Evolutionary conservation across 345 rosid genomes (phyloP).

Genomic region (Syzygium aqueum): DNA sequence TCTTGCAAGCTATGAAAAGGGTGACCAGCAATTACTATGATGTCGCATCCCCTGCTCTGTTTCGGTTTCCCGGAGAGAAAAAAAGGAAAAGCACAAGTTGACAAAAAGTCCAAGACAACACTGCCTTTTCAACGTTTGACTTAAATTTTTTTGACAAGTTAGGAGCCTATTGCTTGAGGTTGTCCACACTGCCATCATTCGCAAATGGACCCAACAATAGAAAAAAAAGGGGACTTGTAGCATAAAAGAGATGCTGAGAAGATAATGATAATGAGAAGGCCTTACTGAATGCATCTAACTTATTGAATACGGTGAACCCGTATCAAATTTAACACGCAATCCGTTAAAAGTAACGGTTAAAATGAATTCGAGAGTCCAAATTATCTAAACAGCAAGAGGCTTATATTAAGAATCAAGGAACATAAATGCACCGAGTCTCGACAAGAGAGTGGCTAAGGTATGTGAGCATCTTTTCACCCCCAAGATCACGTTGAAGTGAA

Average conservation of each 20-base stretch:
- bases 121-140: not conserved
- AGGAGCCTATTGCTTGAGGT: not conserved
- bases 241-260: not conserved
- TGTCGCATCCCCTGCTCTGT: not conserved
- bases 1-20: not conserved
- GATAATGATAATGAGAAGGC: not conserved
- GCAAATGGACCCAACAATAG: not conserved
- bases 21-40: not conserved
- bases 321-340: not conserved
- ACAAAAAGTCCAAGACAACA: not conserved
- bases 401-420: not conserved
- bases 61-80: not conserved
- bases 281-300: not conserved
- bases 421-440: not conserved
- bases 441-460: not conserved
- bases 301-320: not conserved
- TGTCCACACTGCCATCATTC: not conserved
- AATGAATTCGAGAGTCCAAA: not conserved
- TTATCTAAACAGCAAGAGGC: not conserved
- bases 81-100: not conserved
- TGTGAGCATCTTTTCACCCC: not conserved
- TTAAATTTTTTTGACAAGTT: not conserved
- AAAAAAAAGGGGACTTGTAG: not conserved
- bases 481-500: not conserved
- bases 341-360: not conserved